phyloP scores from a whole-genome alignment of 495 filamentous ascomycete genomes.

The Podospora anserina region DNA sequence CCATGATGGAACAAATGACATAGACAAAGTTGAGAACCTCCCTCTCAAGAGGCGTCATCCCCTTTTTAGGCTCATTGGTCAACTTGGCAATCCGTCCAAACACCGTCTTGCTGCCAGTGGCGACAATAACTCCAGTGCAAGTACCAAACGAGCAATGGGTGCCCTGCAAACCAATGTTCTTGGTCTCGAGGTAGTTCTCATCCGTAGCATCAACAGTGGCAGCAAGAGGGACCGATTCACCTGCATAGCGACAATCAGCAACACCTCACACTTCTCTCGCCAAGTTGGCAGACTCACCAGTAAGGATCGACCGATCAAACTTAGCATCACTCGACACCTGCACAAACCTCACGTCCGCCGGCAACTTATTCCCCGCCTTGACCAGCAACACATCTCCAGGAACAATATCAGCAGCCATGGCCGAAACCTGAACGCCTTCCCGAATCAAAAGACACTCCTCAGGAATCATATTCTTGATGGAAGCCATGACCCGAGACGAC shows the following conservation, averaged over 20 bases:
- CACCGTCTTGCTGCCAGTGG: constrained; percentile 55
- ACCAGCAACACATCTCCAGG: constrained; percentile 63
- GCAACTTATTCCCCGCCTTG: constrained; percentile 63
- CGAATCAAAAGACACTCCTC: constrained; percentile 61
- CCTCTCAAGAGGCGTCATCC: constrained; percentile 61
- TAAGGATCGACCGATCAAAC: constrained; percentile 69
- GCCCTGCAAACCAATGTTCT: constrained; percentile 69
- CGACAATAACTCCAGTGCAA: constrained; percentile 61
- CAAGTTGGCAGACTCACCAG: constrained; percentile 42
- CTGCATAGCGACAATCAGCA: constrained; percentile 26
- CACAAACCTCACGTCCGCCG: constrained; percentile 66
- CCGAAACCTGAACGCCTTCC: constrained; percentile 47
- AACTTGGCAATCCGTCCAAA: constrained; percentile 68
- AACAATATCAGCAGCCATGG: constrained; percentile 59
- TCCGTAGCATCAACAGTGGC: constrained; percentile 61
- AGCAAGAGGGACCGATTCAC: constrained; percentile 60
- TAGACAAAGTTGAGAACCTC: constrained; percentile 66
- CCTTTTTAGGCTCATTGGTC: constrained; percentile 58
- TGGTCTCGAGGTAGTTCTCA: constrained; percentile 70
- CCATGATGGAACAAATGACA: constrained; percentile 58
- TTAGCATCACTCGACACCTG: constrained; percentile 61
- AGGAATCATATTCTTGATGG: constrained; percentile 66
- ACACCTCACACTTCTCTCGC: too few relatives aligned
- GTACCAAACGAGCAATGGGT: constrained; percentile 65
- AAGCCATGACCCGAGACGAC: constrained; percentile 60